A percentile compares a stretch with the other conserved stretches of the same genome.
Evolutionary conservation across 2,329 filamentous ascomycete genomes (phyloP).

Genomic region (Penicillium frequentans): DNA sequence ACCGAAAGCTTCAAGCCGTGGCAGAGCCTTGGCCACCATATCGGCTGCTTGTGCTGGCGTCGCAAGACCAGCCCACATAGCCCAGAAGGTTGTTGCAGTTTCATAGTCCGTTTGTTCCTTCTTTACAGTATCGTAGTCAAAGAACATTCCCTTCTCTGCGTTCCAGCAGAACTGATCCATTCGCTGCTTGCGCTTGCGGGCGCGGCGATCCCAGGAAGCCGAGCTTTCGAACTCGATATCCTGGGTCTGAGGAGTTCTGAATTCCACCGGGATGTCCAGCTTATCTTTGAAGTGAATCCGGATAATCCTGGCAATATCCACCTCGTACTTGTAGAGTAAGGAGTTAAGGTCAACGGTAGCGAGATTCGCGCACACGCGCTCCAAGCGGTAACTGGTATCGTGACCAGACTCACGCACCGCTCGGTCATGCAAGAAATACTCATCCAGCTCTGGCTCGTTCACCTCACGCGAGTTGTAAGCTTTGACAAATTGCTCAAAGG

Average conservation of each 20-base stretch:
- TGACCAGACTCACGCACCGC: constrained; percentile 95
- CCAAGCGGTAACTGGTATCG: constrained; percentile 91
- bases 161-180: constrained; percentile 97
- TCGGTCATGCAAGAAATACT: constrained; percentile 94
- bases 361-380: constrained; percentile 81
- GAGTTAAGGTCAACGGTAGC: constrained; percentile 95
- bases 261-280: constrained; percentile 78
- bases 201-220: constrained; percentile 84
- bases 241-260: constrained; percentile 65
- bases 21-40: constrained; percentile 78
- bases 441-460: constrained; percentile 82
- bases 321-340: constrained; percentile 93
- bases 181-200: constrained; percentile 75
- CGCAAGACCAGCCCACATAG: constrained; percentile 90
- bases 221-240: constrained; percentile 76
- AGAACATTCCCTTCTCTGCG: constrained; percentile 90
- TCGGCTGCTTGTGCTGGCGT: constrained; percentile 81
- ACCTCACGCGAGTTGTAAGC: constrained; percentile 82
- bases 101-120: constrained; percentile 82
- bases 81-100: constrained; percentile 92
- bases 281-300: constrained; percentile 80
- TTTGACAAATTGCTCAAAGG: constrained; percentile 78
- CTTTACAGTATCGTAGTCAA: constrained; percentile 89
- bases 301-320: constrained; percentile 85
- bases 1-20: constrained; percentile 82